Evolutionary conservation across 2,329 filamentous ascomycete genomes (phyloP).

Genomic region (Cladorrhinum sp.): DNA sequence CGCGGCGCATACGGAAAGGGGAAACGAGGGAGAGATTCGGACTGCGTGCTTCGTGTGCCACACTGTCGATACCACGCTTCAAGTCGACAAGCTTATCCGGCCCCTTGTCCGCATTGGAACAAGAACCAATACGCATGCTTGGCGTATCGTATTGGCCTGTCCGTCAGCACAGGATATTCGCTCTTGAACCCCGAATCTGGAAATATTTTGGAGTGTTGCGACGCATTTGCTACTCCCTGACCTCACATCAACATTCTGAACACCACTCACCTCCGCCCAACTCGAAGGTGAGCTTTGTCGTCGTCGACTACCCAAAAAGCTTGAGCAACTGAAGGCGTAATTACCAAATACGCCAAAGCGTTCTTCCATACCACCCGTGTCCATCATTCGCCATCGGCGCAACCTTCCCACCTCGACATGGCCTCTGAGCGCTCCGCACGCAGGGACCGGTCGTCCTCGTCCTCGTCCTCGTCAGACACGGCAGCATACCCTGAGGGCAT

Average conservation of each 20-base stretch:
- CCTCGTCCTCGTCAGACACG: constrained; percentile 36
- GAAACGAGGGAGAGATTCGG: not conserved
- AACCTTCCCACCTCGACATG: not conserved
- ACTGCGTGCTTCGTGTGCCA: not conserved
- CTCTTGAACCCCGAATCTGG: not conserved
- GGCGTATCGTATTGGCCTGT: not conserved
- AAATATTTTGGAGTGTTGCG: not conserved
- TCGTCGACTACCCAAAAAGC: constrained; percentile 32
- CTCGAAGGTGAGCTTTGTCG: constrained; percentile 23
- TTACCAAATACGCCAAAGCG: not conserved
- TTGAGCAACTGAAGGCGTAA: not conserved
- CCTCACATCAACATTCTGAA: not conserved
- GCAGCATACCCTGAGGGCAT: constrained; percentile 33
- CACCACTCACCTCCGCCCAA: constrained; percentile 15
- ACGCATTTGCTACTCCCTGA: not conserved
- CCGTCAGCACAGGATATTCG: not conserved
- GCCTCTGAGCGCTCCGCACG: constrained; percentile 3
- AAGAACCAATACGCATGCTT: not conserved
- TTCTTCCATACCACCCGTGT: not conserved
- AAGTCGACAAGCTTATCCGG: not conserved
- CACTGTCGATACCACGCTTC: not conserved
- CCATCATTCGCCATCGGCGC: not conserved
- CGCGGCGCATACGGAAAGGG: not conserved
- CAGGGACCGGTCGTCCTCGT: constrained; percentile 31
- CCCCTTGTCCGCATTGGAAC: not conserved